Conservation (phyloP, 2,329 filamentous ascomycete genomes). For the Scleromitrula shiraiana region DNA sequence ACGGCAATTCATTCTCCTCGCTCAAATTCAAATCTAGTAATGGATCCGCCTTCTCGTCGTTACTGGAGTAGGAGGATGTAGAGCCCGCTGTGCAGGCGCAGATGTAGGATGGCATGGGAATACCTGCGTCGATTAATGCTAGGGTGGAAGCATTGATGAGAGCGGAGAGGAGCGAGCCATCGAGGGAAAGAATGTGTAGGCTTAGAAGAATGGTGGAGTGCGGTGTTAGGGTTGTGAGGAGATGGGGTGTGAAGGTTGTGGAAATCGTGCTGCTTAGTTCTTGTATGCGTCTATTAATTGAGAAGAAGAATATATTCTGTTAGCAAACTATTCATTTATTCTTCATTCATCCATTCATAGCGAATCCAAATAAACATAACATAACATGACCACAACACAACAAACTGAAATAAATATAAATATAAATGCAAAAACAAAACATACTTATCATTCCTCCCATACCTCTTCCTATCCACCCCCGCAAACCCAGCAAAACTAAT, state of each 20-base stretch:
- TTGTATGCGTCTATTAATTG: slow-evolving; percentile 60
- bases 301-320: too few species aligned
- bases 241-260: slow-evolving; percentile 64
- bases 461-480: slow-evolving; percentile 74
- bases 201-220: slow-evolving; percentile 77
- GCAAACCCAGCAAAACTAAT: slow-evolving; percentile 84
- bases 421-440: slow-evolving; percentile 25
- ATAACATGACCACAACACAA: not conserved
- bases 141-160: slow-evolving; percentile 88
- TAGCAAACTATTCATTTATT: too few species aligned
- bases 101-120: slow-evolving; percentile 91
- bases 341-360: too few species aligned
- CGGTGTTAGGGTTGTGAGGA: slow-evolving; percentile 84
- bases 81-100: slow-evolving; percentile 82
- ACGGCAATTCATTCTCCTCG: slow-evolving; percentile 84
- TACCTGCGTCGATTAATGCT: slow-evolving; percentile 86
- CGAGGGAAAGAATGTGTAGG: slow-evolving; percentile 80
- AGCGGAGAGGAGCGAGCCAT: slow-evolving; percentile 82
- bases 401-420: not conserved
- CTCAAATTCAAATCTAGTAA: slow-evolving; percentile 70
- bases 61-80: slow-evolving; percentile 56
- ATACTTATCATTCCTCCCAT: slow-evolving; percentile 70
- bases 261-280: slow-evolving; percentile 76
- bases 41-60: slow-evolving; percentile 65
- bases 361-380: not conserved